Conservation (phyloP, 208 protist genomes). For the Leptomonas pyrrhocoris region DNA sequence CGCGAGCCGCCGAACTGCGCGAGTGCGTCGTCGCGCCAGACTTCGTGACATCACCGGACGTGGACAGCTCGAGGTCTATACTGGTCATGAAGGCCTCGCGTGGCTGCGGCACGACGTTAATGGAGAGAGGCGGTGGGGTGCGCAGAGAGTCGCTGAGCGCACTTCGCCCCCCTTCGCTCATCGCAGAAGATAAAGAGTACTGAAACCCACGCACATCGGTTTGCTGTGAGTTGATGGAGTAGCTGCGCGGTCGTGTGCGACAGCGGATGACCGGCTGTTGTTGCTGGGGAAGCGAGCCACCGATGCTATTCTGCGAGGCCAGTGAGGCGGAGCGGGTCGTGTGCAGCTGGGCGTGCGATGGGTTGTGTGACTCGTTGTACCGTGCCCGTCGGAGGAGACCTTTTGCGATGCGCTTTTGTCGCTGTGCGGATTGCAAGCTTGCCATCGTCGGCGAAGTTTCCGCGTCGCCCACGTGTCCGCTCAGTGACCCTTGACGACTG, state of each 20-base stretch:
- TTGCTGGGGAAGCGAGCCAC: neutral
- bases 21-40: conserved; percentile 10
- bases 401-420: conserved; percentile 49
- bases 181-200: conserved; percentile 31
- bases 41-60: conserved; percentile 11
- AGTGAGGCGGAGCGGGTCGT: conserved; percentile 20
- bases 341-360: conserved; percentile 5
- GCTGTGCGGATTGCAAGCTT: conserved; percentile 27
- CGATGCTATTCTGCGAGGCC: conserved; percentile 28
- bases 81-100: conserved; percentile 16
- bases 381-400: conserved; percentile 53
- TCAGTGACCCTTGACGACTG: conserved; percentile 33
- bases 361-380: conserved; percentile 47
- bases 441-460: conserved; percentile 21
- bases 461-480: conserved; percentile 9
- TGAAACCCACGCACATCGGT: conserved; percentile 37
- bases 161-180: conserved; percentile 34
- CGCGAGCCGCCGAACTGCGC: conserved; percentile 1
- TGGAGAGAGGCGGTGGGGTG: conserved; percentile 16
- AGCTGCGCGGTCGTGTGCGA: conserved; percentile 23
- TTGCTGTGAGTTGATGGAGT: conserved; percentile 30
- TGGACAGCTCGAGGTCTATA: conserved; percentile 27
- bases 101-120: conserved; percentile 3
- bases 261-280: conserved; percentile 24
- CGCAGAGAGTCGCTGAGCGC: conserved; percentile 31